Conservation (phyloP, 177 flowering plant species). For the Vitis hybrid region DNA sequence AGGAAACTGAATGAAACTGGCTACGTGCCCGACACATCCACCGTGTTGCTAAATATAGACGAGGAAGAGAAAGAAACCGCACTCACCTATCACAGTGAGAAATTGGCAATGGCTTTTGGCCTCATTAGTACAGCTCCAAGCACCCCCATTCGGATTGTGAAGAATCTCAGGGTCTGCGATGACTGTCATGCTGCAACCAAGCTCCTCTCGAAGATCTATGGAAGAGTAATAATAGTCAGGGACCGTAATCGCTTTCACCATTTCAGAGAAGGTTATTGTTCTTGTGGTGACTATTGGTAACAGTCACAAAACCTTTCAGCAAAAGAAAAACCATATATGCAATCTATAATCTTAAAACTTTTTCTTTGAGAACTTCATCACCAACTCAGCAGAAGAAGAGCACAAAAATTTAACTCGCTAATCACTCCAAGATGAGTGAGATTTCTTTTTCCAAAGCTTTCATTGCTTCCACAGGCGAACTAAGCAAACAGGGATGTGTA, state of each 20-base stretch:
- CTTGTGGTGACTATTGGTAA: constrained; percentile 60
- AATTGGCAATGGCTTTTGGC: constrained; percentile 56
- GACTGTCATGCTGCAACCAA: constrained; percentile 57
- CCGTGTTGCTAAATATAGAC: constrained; percentile 40
- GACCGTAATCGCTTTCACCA: constrained; percentile 60
- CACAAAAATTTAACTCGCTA: too few species aligned
- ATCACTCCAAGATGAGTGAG: too few species aligned
- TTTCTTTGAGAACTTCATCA: background rate
- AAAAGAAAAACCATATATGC: background rate
- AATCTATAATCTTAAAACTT: too few species aligned
- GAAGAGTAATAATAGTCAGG: constrained; percentile 43
- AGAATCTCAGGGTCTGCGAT: constrained; percentile 52
- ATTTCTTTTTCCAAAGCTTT: too few species aligned
- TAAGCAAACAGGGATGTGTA: too few species aligned
- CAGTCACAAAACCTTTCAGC: background rate
- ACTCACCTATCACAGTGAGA: constrained; percentile 49
- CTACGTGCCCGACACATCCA: constrained; percentile 44
- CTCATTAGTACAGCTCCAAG: constrained; percentile 44
- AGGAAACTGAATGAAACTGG: constrained; percentile 43
- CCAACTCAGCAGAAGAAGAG: too few species aligned
- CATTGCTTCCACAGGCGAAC: too few species aligned
- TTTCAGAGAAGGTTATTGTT: constrained; percentile 53
- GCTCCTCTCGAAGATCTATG: constrained; percentile 45
- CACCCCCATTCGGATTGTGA: constrained; percentile 41
- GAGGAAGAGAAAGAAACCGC: constrained; percentile 61